A percentile compares a stretch with the other conserved stretches of the same genome.
Evolutionary conservation across 2,329 filamentous ascomycete species (phyloP).

Genomic region (Polytolypa hystricis): DNA sequence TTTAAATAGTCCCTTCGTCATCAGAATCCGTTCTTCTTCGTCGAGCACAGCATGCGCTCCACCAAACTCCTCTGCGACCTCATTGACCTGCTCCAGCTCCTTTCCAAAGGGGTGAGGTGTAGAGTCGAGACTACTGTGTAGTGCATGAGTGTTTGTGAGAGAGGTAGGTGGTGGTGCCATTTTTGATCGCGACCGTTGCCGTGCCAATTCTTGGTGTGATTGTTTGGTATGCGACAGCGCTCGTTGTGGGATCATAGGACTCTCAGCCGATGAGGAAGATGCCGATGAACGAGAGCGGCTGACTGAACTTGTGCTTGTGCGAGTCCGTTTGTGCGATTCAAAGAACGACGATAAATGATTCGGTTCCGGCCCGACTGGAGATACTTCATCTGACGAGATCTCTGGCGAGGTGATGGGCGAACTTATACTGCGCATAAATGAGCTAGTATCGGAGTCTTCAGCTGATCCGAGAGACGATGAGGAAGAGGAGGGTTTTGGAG

Average conservation of each 20-base stretch:
- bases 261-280: slow-evolving; percentile 31
- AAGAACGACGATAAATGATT: slow-evolving; percentile 50
- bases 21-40: slow-evolving; percentile 62
- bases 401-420: slow-evolving; percentile 38
- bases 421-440: too few species aligned
- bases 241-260: slow-evolving; percentile 63
- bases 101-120: slow-evolving; percentile 65
- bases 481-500: slow-evolving; percentile 38
- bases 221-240: slow-evolving; percentile 84
- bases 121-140: slow-evolving; percentile 8
- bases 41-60: slow-evolving; percentile 52
- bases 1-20: slow-evolving; percentile 57
- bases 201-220: slow-evolving; percentile 63
- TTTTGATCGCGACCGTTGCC: slow-evolving; percentile 53
- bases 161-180: slow-evolving; percentile 29
- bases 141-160: slow-evolving; percentile 22
- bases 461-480: slow-evolving; percentile 49
- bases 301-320: slow-evolving; percentile 18
- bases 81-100: slow-evolving; percentile 83
- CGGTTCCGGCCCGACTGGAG: slow-evolving; percentile 40
- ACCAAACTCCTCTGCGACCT: slow-evolving; percentile 81
- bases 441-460: slow-evolving; percentile 55
- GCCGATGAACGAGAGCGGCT: slow-evolving; percentile 34
- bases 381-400: slow-evolving; percentile 30
- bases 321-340: slow-evolving; percentile 53